Percentiles rank a stretch among this genome's conserved stretches.
phyloP scores from a whole-genome alignment of 75 land plant species.

The Isoetes taiwanensis region DNA sequence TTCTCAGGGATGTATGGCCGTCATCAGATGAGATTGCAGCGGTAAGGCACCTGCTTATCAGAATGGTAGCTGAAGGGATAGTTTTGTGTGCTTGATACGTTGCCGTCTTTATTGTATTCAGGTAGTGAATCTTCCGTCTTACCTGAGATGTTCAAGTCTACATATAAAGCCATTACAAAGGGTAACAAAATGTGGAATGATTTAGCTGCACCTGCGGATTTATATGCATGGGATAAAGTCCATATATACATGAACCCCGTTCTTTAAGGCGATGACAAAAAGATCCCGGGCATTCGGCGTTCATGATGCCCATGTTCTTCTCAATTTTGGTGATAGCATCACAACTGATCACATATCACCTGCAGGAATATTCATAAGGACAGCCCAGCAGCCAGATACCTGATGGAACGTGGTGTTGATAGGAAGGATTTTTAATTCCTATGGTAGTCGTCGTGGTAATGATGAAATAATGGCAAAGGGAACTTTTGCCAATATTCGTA shows the following conservation, averaged over 20 bases:
- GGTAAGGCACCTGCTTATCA: constrained; percentile 25
- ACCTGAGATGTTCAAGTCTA: constrained; percentile 81
- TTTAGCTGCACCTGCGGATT: constrained; percentile 49
- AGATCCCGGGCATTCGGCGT: constrained; percentile 85
- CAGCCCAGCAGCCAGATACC: constrained; percentile 85
- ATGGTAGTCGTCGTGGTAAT: constrained; percentile 97
- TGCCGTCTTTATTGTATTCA: too few relatives aligned
- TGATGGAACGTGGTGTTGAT: constrained; percentile 78
- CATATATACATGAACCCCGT: constrained; percentile 93
- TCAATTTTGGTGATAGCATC: constrained; percentile 83
- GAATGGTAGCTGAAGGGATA: too few relatives aligned
- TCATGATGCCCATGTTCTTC: constrained; percentile 75
- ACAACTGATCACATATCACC: constrained; percentile 93
- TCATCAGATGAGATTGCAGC: constrained; percentile 65
- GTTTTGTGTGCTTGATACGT: too few relatives aligned
- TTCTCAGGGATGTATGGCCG: constrained; percentile 83
- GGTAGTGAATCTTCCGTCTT: constrained; percentile 73
- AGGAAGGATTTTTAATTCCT: constrained; percentile 77
- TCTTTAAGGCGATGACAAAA: constrained; percentile 60
- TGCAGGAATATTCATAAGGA: constrained; percentile 91
- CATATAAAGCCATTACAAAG: constrained; percentile 78
- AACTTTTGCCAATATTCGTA: constrained; percentile 87
- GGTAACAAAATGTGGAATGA: constrained; percentile 88
- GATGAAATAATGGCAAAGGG: constrained; percentile 94
- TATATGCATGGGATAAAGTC: constrained; percentile 80